Evolutionary conservation across 129 eudicot genomes (phyloP).

Genomic region (Scalesia atractyloides): DNA sequence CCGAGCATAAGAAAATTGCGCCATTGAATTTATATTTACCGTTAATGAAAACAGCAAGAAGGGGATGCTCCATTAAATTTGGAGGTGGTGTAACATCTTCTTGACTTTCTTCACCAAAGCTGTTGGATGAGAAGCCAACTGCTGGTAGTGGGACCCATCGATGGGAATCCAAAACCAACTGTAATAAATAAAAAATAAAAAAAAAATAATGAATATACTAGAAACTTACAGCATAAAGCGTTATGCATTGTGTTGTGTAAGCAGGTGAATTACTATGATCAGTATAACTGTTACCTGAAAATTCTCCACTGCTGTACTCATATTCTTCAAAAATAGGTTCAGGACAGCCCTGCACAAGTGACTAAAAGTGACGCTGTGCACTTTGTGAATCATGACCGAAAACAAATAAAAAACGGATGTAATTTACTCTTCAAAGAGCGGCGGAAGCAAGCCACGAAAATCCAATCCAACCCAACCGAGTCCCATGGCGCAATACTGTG

Average conservation of each 20-base stretch:
- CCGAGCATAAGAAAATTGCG: neutral
- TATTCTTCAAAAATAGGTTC: slow-evolving; percentile 80
- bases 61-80: slow-evolving; percentile 95
- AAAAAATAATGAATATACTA: slow-evolving; percentile 13
- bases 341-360: slow-evolving; percentile 76
- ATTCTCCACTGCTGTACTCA: slow-evolving; percentile 89
- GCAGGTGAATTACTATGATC: neutral
- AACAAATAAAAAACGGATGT: neutral
- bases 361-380: slow-evolving; percentile 14
- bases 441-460: slow-evolving; percentile 96
- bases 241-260: neutral
- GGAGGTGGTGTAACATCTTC: slow-evolving; percentile 95
- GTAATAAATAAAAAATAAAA: slow-evolving; percentile 27
- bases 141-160: slow-evolving; percentile 98
- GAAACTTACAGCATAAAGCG: slow-evolving; percentile 8
- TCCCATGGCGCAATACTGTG: slow-evolving; percentile 95
- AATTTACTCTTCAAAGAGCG: slow-evolving; percentile 94
- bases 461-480: slow-evolving; percentile 99
- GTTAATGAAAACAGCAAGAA: slow-evolving; percentile 91
- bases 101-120: slow-evolving; percentile 67
- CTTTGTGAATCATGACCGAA: slow-evolving; percentile 7
- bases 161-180: slow-evolving; percentile 97
- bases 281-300: slow-evolving; percentile 62
- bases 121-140: slow-evolving; percentile 79
- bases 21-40: slow-evolving; percentile 42